Evolutionary conservation across 352 stramenopile species (phyloP).

Genomic region (Phytophthora brassicae): DNA sequence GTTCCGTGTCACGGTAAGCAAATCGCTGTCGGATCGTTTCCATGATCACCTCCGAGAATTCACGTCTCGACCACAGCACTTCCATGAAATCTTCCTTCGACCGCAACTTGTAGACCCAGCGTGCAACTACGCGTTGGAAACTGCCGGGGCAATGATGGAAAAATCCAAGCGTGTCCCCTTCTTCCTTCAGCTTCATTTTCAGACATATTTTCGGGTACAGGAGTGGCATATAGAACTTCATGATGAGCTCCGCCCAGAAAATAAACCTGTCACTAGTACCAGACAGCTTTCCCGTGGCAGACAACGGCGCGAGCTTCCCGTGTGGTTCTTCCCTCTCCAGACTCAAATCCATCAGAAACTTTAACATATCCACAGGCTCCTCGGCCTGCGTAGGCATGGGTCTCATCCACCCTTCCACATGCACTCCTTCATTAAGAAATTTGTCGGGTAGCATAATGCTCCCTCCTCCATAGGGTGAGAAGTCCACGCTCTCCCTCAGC

Average conservation of each 20-base stretch:
- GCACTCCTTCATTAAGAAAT: constrained; percentile 82
- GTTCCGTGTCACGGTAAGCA: constrained; percentile 80
- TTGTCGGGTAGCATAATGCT: constrained; percentile 80
- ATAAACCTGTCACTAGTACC: constrained; percentile 70
- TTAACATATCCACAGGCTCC: constrained; percentile 88
- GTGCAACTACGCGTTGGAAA: constrained; percentile 84
- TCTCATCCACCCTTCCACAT: constrained; percentile 87
- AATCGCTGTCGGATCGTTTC: constrained; percentile 86
- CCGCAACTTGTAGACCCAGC: constrained; percentile 86
- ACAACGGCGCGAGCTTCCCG: constrained; percentile 36
- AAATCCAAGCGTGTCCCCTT: constrained; percentile 76
- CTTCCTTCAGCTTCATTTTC: constrained; percentile 85
- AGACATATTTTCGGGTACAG: constrained; percentile 87
- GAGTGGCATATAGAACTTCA: constrained; percentile 90
- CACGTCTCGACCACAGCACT: constrained; percentile 70
- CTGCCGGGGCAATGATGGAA: constrained; percentile 88
- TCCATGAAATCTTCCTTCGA: constrained; percentile 85
- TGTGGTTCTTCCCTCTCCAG: constrained; percentile 66
- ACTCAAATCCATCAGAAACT: constrained; percentile 89
- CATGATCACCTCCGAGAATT: constrained; percentile 87
- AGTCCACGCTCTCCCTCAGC: constrained; percentile 81
- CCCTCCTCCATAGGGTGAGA: constrained; percentile 81
- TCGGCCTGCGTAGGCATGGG: constrained; percentile 78
- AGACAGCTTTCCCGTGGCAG: constrained; percentile 13
- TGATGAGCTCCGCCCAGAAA: constrained; percentile 87